Percentiles rank a stretch among this genome's conserved stretches.
These are phyloP conservation scores for Artomyces pyxidatus DNA, from an alignment of 768 basidiomycete species.

Conservation along the genomic window DNA sequence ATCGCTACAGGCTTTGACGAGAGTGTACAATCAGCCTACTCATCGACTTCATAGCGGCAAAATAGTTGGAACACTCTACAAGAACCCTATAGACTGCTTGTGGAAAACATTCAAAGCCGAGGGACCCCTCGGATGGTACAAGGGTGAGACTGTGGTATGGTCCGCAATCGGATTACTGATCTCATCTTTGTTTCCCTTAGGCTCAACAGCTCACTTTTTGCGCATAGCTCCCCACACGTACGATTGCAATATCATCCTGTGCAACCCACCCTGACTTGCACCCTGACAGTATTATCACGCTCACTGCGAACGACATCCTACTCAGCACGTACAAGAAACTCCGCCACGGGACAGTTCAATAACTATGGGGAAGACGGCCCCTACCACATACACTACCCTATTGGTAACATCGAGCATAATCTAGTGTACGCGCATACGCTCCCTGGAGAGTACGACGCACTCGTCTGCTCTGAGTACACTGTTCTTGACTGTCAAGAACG, in stretches of 20 bases:
- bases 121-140: constrained; percentile 92
- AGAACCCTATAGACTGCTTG: constrained; percentile 89
- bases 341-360: constrained; percentile 11
- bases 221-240: constrained; percentile 91
- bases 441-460: too few species aligned
- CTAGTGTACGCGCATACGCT: too few species aligned
- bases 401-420: too few species aligned
- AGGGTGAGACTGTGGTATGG: constrained; percentile 41
- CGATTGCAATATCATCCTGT: constrained; percentile 20
- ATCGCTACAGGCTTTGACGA: constrained; percentile 61
- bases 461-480: too few species aligned
- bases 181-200: constrained; percentile 29
- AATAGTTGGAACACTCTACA: constrained; percentile 71
- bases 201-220: constrained; percentile 89
- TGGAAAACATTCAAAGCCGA: constrained; percentile 93
- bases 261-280: neutral
- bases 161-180: neutral
- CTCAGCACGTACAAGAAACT: constrained; percentile 54
- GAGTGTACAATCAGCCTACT: constrained; percentile 96
- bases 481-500: too few species aligned
- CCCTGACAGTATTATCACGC: constrained; percentile 66
- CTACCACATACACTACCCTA: too few species aligned
- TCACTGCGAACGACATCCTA: constrained; percentile 82
- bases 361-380: too few species aligned
- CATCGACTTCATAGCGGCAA: constrained; percentile 60